Evolutionary conservation across 305 asterid species (phyloP), one percentile per base, ranked within the genome.

Genomic region (Rubia peregrina): DNA sequence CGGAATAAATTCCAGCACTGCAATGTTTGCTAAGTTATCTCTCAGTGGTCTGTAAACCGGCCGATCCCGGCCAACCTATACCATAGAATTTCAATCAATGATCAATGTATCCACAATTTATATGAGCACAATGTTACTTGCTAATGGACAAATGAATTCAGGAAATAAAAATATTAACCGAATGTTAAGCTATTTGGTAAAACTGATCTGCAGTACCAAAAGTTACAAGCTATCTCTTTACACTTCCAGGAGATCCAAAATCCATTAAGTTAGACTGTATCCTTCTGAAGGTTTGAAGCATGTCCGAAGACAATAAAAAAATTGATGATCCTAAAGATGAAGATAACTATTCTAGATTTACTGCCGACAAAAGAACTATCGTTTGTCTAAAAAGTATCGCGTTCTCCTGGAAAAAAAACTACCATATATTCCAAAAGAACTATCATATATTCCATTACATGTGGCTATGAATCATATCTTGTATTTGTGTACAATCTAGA

Each of bases 11-110:
- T 91, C 98, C 0, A 95, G 95, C 59, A 89, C 96, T 17, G 91
- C 90, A 43, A 87, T 89, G 86, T 89, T 89, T 76, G 83, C 89
- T 12, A 92, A 89, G 65, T 90, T 87, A 61, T 79, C 86, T 60
- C 86, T 90, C n/a, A 86, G 77, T 61, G 95, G 95, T 8, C 78
- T 94, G 55, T 90, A 80, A 83, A 79, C 67, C 26, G 9, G n/a
- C 8, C 3, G 7, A 40, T 2, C 48, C 71, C 44, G 43, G 12
- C 64, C 7, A 43, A 57, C 41, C 26, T 62, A 22, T 40, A 3
- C 74, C 38, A 55, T 61, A 16, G 21, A 49, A 7, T 61, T 44
- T 42, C 19, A 70, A 59, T 22, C 44, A 11, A 61, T 11, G 26
- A 71, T 30, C 49, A 30, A 60, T 42, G 57, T 44, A 51, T 57